Evolutionary conservation across 805 yeast genomes (phyloP).

Genomic region (Peterozyma xylosa): DNA sequence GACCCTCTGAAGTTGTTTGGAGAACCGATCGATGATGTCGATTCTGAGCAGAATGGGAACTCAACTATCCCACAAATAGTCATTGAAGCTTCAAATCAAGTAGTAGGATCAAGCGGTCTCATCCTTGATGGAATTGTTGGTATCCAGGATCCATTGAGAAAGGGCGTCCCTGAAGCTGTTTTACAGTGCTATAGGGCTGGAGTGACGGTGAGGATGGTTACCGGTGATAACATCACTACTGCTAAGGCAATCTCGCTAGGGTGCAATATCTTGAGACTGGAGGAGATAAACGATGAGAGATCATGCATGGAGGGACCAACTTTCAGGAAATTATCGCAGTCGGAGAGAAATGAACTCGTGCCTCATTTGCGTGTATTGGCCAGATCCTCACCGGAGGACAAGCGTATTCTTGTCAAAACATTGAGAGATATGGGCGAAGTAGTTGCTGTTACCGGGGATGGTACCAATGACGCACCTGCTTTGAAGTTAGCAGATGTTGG

Average conservation of each 20-base stretch:
- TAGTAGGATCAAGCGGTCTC: constrained; percentile 24
- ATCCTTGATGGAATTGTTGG: constrained; percentile 76
- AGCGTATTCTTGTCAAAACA: constrained; percentile 76
- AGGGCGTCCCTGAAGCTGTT: constrained; percentile 87
- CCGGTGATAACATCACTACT: constrained; percentile 91
- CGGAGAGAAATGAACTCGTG: constrained; percentile 51
- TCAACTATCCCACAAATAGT: constrained; percentile 19
- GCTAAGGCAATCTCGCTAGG: constrained; percentile 86
- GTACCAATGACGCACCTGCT: constrained; percentile 98
- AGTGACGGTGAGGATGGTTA: constrained; percentile 93
- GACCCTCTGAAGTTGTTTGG: constrained; percentile 34
- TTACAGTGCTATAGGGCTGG: constrained; percentile 83
- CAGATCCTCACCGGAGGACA: constrained; percentile 94
- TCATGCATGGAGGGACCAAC: constrained; percentile 90
- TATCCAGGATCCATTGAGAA: constrained; percentile 89
- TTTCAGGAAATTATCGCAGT: constrained; percentile 60
- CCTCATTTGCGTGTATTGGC: constrained; percentile 82
- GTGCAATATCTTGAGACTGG: constrained; percentile 65
- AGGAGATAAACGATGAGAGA: constrained; percentile 41
- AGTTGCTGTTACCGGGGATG: constrained; percentile 99
- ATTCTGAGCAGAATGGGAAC: constrained; percentile 1
- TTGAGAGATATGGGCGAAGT: constrained; percentile 79
- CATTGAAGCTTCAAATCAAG: constrained; percentile 9
- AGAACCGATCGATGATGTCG: constrained; percentile 18
- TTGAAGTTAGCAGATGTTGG: constrained; percentile 96